Conservation (phyloP, 108 stramenopile species). For the Stephanodiscus triporus region DNA sequence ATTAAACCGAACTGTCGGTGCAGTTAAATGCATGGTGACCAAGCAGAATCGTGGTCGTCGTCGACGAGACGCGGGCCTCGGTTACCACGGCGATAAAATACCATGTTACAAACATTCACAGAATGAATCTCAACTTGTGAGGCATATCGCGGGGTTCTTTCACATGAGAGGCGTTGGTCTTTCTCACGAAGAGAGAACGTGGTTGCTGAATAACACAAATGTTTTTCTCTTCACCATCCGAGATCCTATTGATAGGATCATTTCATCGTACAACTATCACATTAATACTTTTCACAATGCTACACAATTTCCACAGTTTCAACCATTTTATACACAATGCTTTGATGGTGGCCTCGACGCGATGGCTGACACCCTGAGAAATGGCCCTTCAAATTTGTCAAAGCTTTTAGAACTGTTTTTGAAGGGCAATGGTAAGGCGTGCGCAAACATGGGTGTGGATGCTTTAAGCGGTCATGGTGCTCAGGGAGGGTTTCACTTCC, state of each 20-base stretch:
- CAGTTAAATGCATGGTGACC: conserved; percentile 10
- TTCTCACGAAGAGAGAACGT: background rate
- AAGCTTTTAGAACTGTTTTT: background rate
- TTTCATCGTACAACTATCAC: conserved; percentile 19
- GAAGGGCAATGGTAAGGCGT: no score
- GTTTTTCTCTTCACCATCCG: conserved; percentile 9
- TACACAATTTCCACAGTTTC: background rate
- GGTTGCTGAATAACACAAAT: conserved; percentile 15
- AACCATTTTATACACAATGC: conserved; percentile 1
- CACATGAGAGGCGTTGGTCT: background rate
- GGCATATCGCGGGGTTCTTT: background rate
- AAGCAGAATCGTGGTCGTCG: no score
- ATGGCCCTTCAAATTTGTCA: no score
- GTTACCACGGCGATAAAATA: no score
- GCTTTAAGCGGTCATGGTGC: background rate
- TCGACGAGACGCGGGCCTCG: background rate
- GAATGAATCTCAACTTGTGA: background rate
- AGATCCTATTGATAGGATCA: conserved; percentile 1
- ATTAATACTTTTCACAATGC: background rate
- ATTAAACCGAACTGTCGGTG: background rate
- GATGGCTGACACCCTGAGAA: background rate
- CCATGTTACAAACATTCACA: background rate
- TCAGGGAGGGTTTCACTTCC: background rate
- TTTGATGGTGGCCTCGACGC: conserved; percentile 2
- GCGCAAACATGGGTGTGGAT: conserved; percentile 3